Conservation (phyloP, 495 filamentous ascomycete species). For the Lophium mytilinum region DNA sequence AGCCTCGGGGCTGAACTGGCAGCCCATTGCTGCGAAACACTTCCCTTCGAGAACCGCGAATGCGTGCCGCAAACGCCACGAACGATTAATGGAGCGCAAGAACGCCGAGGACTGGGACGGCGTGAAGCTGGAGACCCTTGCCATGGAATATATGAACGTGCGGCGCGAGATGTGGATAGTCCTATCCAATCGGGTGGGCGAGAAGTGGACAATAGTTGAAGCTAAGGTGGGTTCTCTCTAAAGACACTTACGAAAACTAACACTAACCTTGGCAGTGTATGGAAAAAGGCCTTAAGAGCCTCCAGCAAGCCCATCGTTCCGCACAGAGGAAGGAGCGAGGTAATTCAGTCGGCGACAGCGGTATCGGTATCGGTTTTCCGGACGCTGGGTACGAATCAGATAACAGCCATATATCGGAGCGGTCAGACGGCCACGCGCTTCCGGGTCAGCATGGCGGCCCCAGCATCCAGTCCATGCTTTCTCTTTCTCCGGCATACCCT, state of each 20-base stretch:
- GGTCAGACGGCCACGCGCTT: neutral
- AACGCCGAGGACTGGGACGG: slow-evolving; percentile 60
- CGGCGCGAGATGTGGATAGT: slow-evolving; percentile 65
- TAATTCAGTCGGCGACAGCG: slow-evolving; percentile 24
- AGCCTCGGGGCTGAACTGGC: slow-evolving; percentile 61
- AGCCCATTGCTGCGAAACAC: slow-evolving; percentile 56
- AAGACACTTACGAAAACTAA: neutral
- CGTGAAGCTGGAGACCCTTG: slow-evolving; percentile 55
- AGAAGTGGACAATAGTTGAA: slow-evolving; percentile 66
- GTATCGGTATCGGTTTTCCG: slow-evolving; percentile 24
- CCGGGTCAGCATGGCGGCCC: slow-evolving; percentile 7
- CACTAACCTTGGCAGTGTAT: slow-evolving; percentile 36
- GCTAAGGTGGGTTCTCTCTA: slow-evolving; percentile 46
- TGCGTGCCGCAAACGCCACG: slow-evolving; percentile 71
- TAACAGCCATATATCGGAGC: neutral
- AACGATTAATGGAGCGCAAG: slow-evolving; percentile 60
- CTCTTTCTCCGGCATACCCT: slow-evolving; percentile 2
- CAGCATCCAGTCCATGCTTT: slow-evolving; percentile 26
- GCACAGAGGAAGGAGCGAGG: slow-evolving; percentile 26
- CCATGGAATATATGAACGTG: slow-evolving; percentile 58
- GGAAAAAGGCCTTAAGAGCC: slow-evolving; percentile 45
- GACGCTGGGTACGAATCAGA: slow-evolving; percentile 23
- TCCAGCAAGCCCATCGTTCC: slow-evolving; percentile 37
- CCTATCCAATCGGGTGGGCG: slow-evolving; percentile 50
- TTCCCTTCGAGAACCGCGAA: slow-evolving; percentile 69